Conservation (phyloP, 352 stramenopile genomes). For the Pythium monospermum region DNA sequence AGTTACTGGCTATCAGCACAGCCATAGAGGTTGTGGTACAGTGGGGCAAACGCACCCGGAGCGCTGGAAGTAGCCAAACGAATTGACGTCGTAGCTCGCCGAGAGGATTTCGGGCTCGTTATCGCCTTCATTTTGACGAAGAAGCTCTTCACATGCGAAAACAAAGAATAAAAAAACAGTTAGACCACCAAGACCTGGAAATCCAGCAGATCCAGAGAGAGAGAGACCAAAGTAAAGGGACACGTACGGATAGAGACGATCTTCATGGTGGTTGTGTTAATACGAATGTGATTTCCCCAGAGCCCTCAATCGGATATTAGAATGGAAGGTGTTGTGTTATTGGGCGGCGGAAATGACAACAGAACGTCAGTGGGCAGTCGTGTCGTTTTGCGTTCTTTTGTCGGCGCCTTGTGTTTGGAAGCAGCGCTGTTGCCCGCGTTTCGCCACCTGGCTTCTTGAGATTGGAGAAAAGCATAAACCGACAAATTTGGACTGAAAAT, state of each 20-base stretch:
- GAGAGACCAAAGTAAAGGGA: background rate
- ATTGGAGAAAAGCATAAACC: slow-evolving; percentile 9
- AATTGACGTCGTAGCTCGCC: slow-evolving; percentile 67
- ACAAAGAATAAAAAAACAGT: too few species aligned
- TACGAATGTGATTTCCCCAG: background rate
- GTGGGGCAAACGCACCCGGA: slow-evolving; percentile 42
- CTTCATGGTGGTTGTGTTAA: slow-evolving; percentile 46
- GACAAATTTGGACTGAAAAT: slow-evolving; percentile 9
- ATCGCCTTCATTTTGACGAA: slow-evolving; percentile 56
- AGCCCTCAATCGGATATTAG: background rate
- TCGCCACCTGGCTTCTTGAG: slow-evolving; percentile 17
- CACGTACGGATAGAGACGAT: slow-evolving; percentile 77
- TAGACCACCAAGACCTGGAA: slow-evolving; percentile 4
- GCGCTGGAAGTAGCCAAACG: slow-evolving; percentile 84
- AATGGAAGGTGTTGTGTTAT: background rate
- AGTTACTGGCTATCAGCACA: too few species aligned
- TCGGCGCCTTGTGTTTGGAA: too few species aligned
- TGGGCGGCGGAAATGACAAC: background rate
- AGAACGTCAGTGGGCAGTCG: background rate
- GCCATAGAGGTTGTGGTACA: too few species aligned
- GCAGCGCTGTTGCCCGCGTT: background rate
- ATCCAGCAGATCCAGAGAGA: background rate
- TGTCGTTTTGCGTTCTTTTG: background rate
- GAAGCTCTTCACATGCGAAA: slow-evolving; percentile 42
- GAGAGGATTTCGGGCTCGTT: slow-evolving; percentile 66